Conservation (phyloP, 1,284 basidiomycete species). For the Coniophora puteana region DNA sequence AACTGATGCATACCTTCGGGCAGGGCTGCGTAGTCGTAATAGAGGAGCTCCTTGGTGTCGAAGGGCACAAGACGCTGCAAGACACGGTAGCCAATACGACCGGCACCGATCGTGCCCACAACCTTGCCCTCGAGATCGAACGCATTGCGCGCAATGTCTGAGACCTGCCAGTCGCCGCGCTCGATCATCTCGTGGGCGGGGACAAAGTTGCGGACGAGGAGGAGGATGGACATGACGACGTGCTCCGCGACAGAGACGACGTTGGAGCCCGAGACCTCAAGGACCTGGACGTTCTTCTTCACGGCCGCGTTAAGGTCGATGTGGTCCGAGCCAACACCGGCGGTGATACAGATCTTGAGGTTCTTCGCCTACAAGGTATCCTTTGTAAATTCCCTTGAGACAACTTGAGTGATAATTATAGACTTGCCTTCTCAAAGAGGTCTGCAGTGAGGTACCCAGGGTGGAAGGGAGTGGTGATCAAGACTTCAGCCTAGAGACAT, state of each 20-base stretch:
- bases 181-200: constrained; percentile 80
- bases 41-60: constrained; percentile 88
- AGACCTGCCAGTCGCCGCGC: constrained; percentile 83
- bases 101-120: constrained; percentile 85
- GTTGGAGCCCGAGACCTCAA: constrained; percentile 83
- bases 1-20: constrained; percentile 47
- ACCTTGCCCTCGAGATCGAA: constrained; percentile 92
- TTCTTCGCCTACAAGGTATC: constrained; percentile 67
- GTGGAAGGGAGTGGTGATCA: constrained; percentile 93
- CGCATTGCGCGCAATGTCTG: constrained; percentile 74
- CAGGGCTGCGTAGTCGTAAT: constrained; percentile 88
- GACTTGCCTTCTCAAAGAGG: constrained; percentile 58
- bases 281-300: constrained; percentile 77
- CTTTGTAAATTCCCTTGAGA: constrained; percentile 2
- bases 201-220: constrained; percentile 71
- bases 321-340: constrained; percentile 94
- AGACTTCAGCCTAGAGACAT: constrained; percentile 54
- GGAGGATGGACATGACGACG: constrained; percentile 76
- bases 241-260: constrained; percentile 93
- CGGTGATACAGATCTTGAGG: constrained; percentile 90
- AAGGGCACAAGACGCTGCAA: constrained; percentile 87
- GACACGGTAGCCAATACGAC: constrained; percentile 88
- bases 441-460: constrained; percentile 87
- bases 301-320: constrained; percentile 90
- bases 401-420: background rate